Evolutionary conservation across 2,329 filamentous ascomycete genomes (phyloP).

Genomic region (Dothideomycetes sp.): DNA sequence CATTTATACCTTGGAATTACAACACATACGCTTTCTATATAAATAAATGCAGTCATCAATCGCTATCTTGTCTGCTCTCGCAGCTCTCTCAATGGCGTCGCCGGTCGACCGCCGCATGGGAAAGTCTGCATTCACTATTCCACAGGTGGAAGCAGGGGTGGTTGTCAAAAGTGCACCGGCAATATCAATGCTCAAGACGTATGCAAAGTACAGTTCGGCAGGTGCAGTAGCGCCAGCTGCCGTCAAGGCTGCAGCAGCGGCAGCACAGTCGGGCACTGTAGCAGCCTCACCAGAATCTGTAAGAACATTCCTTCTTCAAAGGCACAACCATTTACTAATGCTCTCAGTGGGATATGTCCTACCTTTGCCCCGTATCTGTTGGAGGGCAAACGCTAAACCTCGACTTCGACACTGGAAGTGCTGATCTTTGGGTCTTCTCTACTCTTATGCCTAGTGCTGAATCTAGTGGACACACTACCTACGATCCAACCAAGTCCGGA

Average conservation of each 20-base stretch:
- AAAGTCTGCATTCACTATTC: conserved; percentile 17
- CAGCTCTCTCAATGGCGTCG: conserved; percentile 17
- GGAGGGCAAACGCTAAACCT: conserved; percentile 53
- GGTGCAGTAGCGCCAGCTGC: conserved; percentile 16
- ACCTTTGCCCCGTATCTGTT: conserved; percentile 46
- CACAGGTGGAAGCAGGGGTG: conserved; percentile 27
- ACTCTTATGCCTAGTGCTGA: conserved; percentile 40
- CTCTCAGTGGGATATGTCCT: conserved; percentile 12
- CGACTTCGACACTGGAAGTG: conserved; percentile 62
- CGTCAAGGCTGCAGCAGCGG: conserved; percentile 21
- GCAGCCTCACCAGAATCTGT: conserved; percentile 23
- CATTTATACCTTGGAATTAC: no score
- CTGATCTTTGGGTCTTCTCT: conserved; percentile 53
- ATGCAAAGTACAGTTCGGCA: conserved; percentile 12
- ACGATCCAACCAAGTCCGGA: conserved; percentile 40
- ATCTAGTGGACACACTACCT: conserved; percentile 45
- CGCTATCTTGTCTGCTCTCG: conserved; percentile 18
- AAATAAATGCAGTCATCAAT: conserved; percentile 17
- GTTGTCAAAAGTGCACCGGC: conserved; percentile 20
- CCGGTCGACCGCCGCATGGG: conserved; percentile 13
- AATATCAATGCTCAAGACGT: conserved; percentile 17
- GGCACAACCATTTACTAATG: neutral
- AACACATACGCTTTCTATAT: neutral
- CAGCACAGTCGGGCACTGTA: conserved; percentile 26
- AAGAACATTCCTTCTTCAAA: neutral